Evolutionary conservation across 352 stramenopile genomes (phyloP).

Genomic region (Pythium angustatum): DNA sequence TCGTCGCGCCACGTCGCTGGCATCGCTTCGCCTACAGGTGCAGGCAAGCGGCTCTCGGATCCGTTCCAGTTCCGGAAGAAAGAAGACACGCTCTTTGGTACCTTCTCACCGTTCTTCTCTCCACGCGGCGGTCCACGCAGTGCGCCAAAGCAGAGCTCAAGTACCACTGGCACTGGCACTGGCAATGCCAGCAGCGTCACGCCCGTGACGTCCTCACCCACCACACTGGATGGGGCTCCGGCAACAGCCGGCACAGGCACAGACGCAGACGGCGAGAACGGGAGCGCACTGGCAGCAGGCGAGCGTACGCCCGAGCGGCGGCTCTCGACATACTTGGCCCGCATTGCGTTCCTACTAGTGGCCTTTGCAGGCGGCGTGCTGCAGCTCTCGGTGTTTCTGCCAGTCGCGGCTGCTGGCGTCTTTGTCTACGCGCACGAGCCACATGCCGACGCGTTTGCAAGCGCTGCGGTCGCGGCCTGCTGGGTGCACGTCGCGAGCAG

Average conservation of each 20-base stretch:
- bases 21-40: background rate
- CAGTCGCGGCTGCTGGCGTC: slow-evolving; percentile 46
- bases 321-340: slow-evolving; percentile 16
- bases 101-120: slow-evolving; percentile 20
- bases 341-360: slow-evolving; percentile 38
- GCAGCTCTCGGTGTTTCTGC: slow-evolving; percentile 56
- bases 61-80: slow-evolving; percentile 27
- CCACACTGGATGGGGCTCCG: no score
- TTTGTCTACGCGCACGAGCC: slow-evolving; percentile 38
- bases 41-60: slow-evolving; percentile 25
- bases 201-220: no score
- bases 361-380: slow-evolving; percentile 35
- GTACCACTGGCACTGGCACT: no score
- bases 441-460: slow-evolving; percentile 33
- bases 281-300: background rate
- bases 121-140: slow-evolving; percentile 9
- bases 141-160: background rate
- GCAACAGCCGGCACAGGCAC: no score
- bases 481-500: slow-evolving; percentile 40
- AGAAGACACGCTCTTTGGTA: slow-evolving; percentile 24
- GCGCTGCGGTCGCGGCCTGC: slow-evolving; percentile 36
- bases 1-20: slow-evolving; percentile 16
- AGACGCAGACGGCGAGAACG: no score
- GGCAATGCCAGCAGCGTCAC: no score
- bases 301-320: slow-evolving; percentile 13